Evolutionary conservation across 306 rosid genomes (phyloP).

Genomic region (Trifolium fragiferum): DNA sequence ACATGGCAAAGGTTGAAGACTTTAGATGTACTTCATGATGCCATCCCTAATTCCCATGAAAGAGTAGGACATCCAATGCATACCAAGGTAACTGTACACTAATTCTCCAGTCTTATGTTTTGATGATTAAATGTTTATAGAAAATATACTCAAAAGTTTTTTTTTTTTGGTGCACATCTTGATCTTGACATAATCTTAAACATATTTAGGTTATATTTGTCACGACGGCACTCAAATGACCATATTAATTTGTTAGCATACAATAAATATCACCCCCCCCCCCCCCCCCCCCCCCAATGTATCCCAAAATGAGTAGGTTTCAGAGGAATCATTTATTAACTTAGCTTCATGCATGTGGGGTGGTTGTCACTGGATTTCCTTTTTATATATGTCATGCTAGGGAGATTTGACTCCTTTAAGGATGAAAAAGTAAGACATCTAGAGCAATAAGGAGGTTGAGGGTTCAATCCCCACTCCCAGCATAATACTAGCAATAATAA

Average conservation of each 20-base stretch:
- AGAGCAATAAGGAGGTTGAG: too few species aligned
- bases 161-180: not conserved
- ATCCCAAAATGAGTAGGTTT: not conserved
- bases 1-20: conserved; percentile 77
- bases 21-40: conserved; percentile 68
- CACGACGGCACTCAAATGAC: not conserved
- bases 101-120: conserved; percentile 1
- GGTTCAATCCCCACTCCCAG: not conserved
- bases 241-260: not conserved
- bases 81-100: conserved; percentile 57
- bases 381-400: not conserved
- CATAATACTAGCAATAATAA: not conserved
- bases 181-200: not conserved
- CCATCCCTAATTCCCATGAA: conserved; percentile 65
- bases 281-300: not conserved
- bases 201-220: not conserved
- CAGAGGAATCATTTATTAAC: not conserved
- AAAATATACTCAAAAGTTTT: not conserved
- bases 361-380: not conserved
- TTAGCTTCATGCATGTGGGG: not conserved
- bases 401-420: not conserved
- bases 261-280: not conserved
- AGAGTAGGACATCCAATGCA: conserved; percentile 87
- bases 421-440: not conserved
- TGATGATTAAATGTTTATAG: conserved; percentile 23